Percentiles rank a stretch among this genome's conserved stretches.
phyloP scores from a whole-genome alignment of 306 rosid species.

The Clitoria ternatea region DNA sequence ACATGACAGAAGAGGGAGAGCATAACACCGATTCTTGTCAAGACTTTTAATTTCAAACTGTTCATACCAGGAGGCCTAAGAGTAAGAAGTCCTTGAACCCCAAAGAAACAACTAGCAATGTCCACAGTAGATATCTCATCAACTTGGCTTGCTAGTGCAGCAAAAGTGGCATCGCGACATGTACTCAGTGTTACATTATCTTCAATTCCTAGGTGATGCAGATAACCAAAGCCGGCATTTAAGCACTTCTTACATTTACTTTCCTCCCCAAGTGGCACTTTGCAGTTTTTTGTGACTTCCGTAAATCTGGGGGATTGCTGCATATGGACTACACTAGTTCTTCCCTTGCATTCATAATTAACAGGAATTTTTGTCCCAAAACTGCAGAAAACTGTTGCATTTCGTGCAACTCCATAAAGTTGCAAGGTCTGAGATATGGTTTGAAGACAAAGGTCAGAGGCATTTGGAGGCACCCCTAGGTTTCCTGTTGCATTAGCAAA shows the following conservation, averaged over 20 bases:
- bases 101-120: slow-evolving; percentile 88
- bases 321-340: slow-evolving; percentile 75
- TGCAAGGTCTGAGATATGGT: slow-evolving; percentile 65
- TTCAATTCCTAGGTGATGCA: slow-evolving; percentile 64
- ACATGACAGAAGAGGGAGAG: background rate
- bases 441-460: slow-evolving; percentile 61
- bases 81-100: slow-evolving; percentile 71
- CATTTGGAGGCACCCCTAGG: slow-evolving; percentile 70
- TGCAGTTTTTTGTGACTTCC: slow-evolving; percentile 59
- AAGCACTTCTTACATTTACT: slow-evolving; percentile 72
- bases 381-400: slow-evolving; percentile 80
- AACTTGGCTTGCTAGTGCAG: slow-evolving; percentile 79
- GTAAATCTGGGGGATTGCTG: slow-evolving; percentile 70
- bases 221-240: slow-evolving; percentile 71
- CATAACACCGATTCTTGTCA: background rate
- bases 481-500: slow-evolving; percentile 73
- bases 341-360: slow-evolving; percentile 80
- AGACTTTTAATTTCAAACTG: background rate
- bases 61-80: slow-evolving; percentile 52
- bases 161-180: slow-evolving; percentile 90
- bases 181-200: slow-evolving; percentile 76
- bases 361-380: slow-evolving; percentile 83
- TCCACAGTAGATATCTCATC: slow-evolving; percentile 54
- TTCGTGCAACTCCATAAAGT: slow-evolving; percentile 66
- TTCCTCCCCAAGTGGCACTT: slow-evolving; percentile 62